These are phyloP conservation scores for Didymella pinodella DNA, from an alignment of 2,329 filamentous ascomycete genomes.

Conservation along the genomic window DNA sequence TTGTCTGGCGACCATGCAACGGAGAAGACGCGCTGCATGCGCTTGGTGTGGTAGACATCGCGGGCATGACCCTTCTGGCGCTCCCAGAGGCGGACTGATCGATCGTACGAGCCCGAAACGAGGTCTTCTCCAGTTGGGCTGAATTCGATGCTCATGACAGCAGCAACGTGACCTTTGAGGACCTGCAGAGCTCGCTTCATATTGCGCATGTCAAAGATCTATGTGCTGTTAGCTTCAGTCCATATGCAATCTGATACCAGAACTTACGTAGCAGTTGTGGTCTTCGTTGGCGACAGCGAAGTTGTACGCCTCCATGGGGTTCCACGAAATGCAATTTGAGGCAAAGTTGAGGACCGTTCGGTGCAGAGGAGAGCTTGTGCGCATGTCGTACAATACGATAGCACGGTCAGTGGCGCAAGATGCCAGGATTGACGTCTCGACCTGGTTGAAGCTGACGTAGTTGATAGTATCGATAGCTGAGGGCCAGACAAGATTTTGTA, in stretches of 20 bases:
- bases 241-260: not conserved
- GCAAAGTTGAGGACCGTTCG: conserved; percentile 84
- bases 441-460: conserved; percentile 87
- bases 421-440: conserved; percentile 88
- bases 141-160: conserved; percentile 97
- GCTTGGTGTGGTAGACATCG: conserved; percentile 96
- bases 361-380: conserved; percentile 82
- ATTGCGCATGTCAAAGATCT: conserved; percentile 91
- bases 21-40: conserved; percentile 94
- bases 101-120: conserved; percentile 87
- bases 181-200: conserved; percentile 88
- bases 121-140: conserved; percentile 93
- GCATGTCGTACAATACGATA: conserved; percentile 89
- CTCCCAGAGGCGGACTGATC: conserved; percentile 86
- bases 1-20: conserved; percentile 86
- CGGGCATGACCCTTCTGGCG: conserved; percentile 81
- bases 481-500: conserved; percentile 86
- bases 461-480: conserved; percentile 87
- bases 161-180: conserved; percentile 86
- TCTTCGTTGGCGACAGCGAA: conserved; percentile 93
- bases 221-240: conserved; percentile 12
- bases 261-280: conserved; percentile 75
- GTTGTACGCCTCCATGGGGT: conserved; percentile 97
- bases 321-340: conserved; percentile 95
- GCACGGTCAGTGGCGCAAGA: conserved; percentile 86